A percentile compares a stretch with the other conserved stretches of the same genome.
Conservation (phyloP, 108 stramenopile species). For the Stephanodiscus triporus region DNA sequence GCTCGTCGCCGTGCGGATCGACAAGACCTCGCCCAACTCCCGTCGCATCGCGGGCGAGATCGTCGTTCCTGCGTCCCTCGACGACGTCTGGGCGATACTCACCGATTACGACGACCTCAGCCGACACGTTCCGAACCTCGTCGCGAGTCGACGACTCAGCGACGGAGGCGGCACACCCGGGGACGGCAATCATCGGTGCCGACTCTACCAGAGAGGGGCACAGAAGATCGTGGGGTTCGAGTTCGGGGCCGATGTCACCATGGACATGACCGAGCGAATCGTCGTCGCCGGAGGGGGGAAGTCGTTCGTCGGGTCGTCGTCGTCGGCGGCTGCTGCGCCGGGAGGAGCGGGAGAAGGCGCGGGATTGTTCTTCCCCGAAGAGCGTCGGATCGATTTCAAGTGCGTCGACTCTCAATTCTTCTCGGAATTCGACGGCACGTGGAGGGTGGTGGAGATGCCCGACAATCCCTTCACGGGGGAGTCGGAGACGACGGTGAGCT, state of each 20-base stretch:
- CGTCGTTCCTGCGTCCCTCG: constrained; percentile 51
- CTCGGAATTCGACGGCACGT: constrained; percentile 60
- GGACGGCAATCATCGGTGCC: constrained; percentile 43
- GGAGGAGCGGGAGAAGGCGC: not conserved
- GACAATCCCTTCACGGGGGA: constrained; percentile 34
- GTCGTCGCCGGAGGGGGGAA: constrained; percentile 11
- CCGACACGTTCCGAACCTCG: constrained; percentile 72
- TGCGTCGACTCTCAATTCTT: constrained; percentile 76
- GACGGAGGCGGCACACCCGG: constrained; percentile 21
- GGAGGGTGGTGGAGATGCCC: constrained; percentile 42
- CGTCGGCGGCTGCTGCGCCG: not conserved
- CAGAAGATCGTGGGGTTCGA: constrained; percentile 79
- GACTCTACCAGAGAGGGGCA: constrained; percentile 76
- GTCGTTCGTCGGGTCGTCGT: not conserved
- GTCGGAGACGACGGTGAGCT: constrained; percentile 57
- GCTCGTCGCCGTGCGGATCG: constrained; percentile 67
- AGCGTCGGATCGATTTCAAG: constrained; percentile 61
- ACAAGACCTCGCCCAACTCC: constrained; percentile 61
- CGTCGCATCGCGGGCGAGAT: constrained; percentile 66
- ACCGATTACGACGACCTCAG: constrained; percentile 74
- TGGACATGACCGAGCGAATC: constrained; percentile 69
- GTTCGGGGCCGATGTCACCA: constrained; percentile 70
- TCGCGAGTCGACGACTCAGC: constrained; percentile 43
- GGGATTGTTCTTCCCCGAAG: constrained; percentile 21
- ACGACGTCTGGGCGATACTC: constrained; percentile 67